Evolutionary conservation across 805 yeast genomes (phyloP), one percentile per base, ranked within the genome.

Genomic region (Ogataea parapolymorpha): DNA sequence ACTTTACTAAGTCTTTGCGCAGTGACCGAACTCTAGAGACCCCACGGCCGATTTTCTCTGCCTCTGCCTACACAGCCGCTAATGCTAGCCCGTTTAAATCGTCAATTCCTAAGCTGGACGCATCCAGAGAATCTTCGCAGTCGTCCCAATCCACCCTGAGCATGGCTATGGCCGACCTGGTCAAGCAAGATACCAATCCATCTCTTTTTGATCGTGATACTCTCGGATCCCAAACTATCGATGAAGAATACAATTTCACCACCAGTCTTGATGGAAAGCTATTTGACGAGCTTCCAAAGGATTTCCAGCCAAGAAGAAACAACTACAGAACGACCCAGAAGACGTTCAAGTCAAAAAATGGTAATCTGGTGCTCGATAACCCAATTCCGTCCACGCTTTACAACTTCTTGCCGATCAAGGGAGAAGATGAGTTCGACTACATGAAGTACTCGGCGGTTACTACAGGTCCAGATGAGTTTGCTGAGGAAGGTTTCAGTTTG

Each of bases 391-490:
- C 89, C 17, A 93, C 90, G 46, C 71, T 93, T 44, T 79, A 82
- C 51, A 81, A 85, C 46, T 90, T 89, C 50, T 67, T 95, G 41
- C 95, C 97, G 4, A 73, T 88, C 53, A 79, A 93, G 35, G 95
- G 87, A 49, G 82, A 83, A 49, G 96, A 93, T 41, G 99, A 93
- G 63, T 93, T 88, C 61, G 82, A 93, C 12, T 87, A 87, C 65
- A 90, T 93, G 97, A 81, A 96, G 51, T 93, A 93, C 63, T 87
- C 98, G 0, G 99, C 99, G 0, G 90, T 95, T 58, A 93, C 99
- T 1, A 74, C 95, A 1, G 90, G 85, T 42, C 96, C 99, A 2
- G 93, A 90, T 63, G 83, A 85, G 26, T 93, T 86, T 58, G 77
- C 78, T 13, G 71, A 68, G 3, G 78, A 77, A 35, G 98, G 98